Evolutionary conservation across 441 rosid genomes (phyloP).

Genomic region (Populus tomentosa): DNA sequence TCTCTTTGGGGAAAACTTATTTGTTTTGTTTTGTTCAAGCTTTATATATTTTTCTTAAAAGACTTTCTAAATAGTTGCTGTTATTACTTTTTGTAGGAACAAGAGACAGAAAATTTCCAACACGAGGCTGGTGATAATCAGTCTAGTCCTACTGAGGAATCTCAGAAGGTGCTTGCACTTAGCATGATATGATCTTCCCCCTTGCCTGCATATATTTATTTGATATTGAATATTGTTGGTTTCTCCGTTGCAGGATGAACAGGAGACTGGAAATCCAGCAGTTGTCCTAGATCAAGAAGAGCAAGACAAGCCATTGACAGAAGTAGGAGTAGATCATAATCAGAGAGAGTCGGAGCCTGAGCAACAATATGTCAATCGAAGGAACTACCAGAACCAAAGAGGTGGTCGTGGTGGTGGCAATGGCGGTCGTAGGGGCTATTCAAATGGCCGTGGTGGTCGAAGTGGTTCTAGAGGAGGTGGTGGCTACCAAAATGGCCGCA

Average conservation of each 20-base stretch:
- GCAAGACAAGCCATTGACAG: conserved; percentile 26
- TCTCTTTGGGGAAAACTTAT: not conserved
- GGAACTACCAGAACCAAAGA: conserved; percentile 35
- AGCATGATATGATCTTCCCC: not conserved
- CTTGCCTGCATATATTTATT: not conserved
- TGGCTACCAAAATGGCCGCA: no score
- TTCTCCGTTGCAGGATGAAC: conserved; percentile 46
- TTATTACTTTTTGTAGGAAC: conserved; percentile 39
- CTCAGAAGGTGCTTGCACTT: conserved; percentile 39
- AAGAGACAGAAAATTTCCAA: conserved; percentile 37
- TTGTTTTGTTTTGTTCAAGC: not conserved
- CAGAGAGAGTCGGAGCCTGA: conserved; percentile 41
- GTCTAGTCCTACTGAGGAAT: conserved; percentile 37
- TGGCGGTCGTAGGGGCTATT: no score
- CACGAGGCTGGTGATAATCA: conserved; percentile 42
- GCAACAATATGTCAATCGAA: conserved; percentile 47
- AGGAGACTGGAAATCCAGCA: conserved; percentile 34
- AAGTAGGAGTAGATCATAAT: conserved; percentile 33
- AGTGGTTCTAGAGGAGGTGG: no score
- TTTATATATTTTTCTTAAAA: not conserved
- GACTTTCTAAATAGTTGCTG: not conserved
- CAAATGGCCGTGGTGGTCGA: no score
- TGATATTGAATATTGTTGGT: not conserved
- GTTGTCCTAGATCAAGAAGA: conserved; percentile 39
- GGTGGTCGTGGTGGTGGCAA: no score